phyloP scores from a whole-genome alignment of 768 basidiomycete genomes.

The Clitopilus hobsonii region DNA sequence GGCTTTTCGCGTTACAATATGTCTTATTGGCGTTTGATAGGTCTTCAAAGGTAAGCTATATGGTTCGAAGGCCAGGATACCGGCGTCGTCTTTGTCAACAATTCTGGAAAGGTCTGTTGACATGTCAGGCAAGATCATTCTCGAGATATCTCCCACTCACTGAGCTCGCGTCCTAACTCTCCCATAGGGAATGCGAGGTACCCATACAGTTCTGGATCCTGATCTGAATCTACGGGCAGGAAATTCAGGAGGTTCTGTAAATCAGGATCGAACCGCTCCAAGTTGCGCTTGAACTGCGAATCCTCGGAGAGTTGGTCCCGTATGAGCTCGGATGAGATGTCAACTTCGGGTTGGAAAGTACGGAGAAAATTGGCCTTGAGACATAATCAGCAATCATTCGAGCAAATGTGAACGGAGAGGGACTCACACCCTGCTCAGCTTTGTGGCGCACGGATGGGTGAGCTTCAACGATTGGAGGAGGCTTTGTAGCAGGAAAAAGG shows the following conservation, averaged over 20 bases:
- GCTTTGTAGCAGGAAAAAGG: constrained; percentile 58
- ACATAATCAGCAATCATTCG: neutral
- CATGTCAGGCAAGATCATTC: neutral
- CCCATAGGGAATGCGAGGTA: constrained; percentile 63
- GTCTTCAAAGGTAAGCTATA: neutral
- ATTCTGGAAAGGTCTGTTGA: constrained; percentile 13
- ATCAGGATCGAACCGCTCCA: constrained; percentile 51
- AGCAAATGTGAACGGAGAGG: neutral
- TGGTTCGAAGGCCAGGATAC: neutral
- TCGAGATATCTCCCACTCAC: constrained; percentile 32
- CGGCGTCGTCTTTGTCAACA: neutral
- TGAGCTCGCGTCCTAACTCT: constrained; percentile 51
- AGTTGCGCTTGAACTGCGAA: constrained; percentile 23
- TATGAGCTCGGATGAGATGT: constrained; percentile 67
- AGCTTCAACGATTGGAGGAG: constrained; percentile 24
- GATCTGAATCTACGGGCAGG: constrained; percentile 22
- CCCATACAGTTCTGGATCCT: constrained; percentile 16
- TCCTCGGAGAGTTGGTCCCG: constrained; percentile 50
- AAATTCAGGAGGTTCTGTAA: constrained; percentile 49
- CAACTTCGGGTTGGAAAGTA: constrained; percentile 66
- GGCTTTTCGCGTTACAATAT: neutral
- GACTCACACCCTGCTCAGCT: constrained; percentile 62
- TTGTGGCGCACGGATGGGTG: constrained; percentile 37
- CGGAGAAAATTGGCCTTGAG: constrained; percentile 67
- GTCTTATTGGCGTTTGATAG: neutral